Conservation (phyloP, 1,284 basidiomycete species). For the Sporisorium scitamineum region DNA sequence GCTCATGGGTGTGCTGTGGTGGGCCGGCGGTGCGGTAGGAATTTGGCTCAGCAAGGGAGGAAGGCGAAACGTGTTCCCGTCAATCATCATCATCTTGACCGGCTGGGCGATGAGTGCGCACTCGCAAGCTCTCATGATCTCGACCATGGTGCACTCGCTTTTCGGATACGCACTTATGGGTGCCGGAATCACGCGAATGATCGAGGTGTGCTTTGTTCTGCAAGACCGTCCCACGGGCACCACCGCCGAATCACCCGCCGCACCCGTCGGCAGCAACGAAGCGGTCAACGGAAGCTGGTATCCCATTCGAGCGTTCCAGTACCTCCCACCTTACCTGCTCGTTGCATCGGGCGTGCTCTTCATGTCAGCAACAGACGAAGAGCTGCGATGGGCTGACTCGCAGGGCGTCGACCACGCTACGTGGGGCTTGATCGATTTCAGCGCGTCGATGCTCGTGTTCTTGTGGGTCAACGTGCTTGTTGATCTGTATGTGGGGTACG, state of each 20-base stretch:
- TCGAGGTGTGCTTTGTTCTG: conserved; percentile 85
- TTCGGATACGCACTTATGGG: conserved; percentile 89
- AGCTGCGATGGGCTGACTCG: conserved; percentile 64
- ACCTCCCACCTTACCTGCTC: conserved; percentile 63
- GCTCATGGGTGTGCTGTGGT: conserved; percentile 75
- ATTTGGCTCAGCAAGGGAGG: conserved; percentile 87
- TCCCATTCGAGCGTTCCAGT: conserved; percentile 60
- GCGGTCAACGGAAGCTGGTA: conserved; percentile 50
- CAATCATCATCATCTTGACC: conserved; percentile 76
- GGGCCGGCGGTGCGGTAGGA: conserved; percentile 88
- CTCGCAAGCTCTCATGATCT: conserved; percentile 76
- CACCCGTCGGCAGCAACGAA: conserved; percentile 9
- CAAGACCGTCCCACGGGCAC: conserved; percentile 69
- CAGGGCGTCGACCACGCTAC: conserved; percentile 65
- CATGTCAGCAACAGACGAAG: conserved; percentile 69
- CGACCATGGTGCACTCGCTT: conserved; percentile 79
- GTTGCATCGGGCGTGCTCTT: conserved; percentile 62
- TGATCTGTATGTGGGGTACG: conserved; percentile 61
- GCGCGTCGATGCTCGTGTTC: conserved; percentile 59
- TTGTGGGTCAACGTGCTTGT: conserved; percentile 66
- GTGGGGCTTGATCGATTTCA: conserved; percentile 67
- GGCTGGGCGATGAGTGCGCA: conserved; percentile 97
- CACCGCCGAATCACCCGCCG: conserved; percentile 15
- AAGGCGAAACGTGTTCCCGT: conserved; percentile 85
- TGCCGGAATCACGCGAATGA: conserved; percentile 82